Percentiles rank a stretch among this genome's conserved stretches.
Evolutionary conservation across 1,139 yeast genomes (phyloP).

Genomic region (Geotrichum europaeum): DNA sequence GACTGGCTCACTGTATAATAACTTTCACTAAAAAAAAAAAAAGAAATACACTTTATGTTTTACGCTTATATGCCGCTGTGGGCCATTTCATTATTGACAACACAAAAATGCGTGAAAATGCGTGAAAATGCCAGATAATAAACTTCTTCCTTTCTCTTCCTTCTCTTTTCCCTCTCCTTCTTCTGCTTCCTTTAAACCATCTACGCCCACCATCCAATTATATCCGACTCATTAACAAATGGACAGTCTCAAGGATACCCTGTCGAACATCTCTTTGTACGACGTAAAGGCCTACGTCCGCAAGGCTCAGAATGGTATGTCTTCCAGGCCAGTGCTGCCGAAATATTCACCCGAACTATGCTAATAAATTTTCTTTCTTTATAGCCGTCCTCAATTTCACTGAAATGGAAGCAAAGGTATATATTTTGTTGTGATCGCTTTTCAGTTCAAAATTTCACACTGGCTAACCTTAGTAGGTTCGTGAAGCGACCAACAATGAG

Average conservation of each 20-base stretch:
- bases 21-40: background rate
- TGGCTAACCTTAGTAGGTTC: slow-evolving; percentile 28
- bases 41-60: background rate
- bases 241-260: slow-evolving; percentile 65
- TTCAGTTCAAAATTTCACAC: background rate
- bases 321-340: background rate
- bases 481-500: slow-evolving; percentile 97
- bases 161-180: background rate
- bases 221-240: slow-evolving; percentile 30
- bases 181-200: background rate
- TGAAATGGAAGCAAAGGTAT: slow-evolving; percentile 89
- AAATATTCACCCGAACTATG: slow-evolving; percentile 1
- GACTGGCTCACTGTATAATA: too few relatives aligned
- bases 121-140: background rate
- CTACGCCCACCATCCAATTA: background rate
- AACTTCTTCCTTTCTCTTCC: background rate
- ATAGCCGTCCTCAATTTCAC: slow-evolving; percentile 82
- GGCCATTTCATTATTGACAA: background rate
- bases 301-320: slow-evolving; percentile 80
- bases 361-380: slow-evolving; percentile 23
- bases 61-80: background rate
- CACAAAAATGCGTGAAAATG: background rate
- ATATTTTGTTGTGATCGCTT: background rate
- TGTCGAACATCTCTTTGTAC: slow-evolving; percentile 79
- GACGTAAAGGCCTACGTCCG: slow-evolving; percentile 97